These are phyloP conservation scores for Nakaseomyces nivariensis DNA, from an alignment of 1,139 yeast species.

Conservation along the genomic window DNA sequence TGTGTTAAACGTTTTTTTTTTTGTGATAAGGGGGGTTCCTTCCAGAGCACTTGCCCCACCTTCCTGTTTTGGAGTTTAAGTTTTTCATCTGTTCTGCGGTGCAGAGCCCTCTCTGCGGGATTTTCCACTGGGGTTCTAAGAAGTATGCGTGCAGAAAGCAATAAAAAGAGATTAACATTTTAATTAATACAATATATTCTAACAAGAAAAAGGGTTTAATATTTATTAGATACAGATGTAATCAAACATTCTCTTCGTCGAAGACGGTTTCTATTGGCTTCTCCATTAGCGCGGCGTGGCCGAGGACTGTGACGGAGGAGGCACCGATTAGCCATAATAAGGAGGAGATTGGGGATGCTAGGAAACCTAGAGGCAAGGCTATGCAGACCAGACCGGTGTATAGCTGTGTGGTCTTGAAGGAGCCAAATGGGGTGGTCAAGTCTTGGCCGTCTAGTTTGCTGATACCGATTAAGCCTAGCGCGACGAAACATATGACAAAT, in stretches of 20 bases:
- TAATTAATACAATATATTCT: too few relatives aligned
- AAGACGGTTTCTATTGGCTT: conserved; percentile 97
- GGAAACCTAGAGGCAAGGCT: conserved; percentile 79
- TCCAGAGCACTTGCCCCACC: neutral
- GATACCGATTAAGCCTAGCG: conserved; percentile 71
- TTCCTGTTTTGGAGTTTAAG: neutral
- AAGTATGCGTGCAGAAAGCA: too few relatives aligned
- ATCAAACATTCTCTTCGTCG: conserved; percentile 63
- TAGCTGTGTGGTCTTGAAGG: conserved; percentile 70
- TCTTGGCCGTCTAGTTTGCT: conserved; percentile 73
- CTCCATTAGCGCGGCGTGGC: conserved; percentile 92
- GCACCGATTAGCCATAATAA: conserved; percentile 97
- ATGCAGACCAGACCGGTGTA: conserved; percentile 76
- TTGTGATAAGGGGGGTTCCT: too few relatives aligned
- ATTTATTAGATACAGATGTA: neutral
- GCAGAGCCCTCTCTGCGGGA: too few relatives aligned
- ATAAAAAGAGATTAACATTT: too few relatives aligned
- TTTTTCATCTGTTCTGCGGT: neutral
- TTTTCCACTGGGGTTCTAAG: too few relatives aligned
- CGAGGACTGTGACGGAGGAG: conserved; percentile 71
- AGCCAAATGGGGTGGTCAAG: conserved; percentile 56
- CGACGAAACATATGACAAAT: conserved; percentile 63
- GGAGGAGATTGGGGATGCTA: conserved; percentile 90
- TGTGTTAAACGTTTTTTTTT: neutral
- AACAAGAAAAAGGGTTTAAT: neutral